A percentile compares a stretch with the other conserved stretches of the same genome.
Evolutionary conservation across 176 grass and related monocot genomes (phyloP).

Genomic region (Oryza punctata): DNA sequence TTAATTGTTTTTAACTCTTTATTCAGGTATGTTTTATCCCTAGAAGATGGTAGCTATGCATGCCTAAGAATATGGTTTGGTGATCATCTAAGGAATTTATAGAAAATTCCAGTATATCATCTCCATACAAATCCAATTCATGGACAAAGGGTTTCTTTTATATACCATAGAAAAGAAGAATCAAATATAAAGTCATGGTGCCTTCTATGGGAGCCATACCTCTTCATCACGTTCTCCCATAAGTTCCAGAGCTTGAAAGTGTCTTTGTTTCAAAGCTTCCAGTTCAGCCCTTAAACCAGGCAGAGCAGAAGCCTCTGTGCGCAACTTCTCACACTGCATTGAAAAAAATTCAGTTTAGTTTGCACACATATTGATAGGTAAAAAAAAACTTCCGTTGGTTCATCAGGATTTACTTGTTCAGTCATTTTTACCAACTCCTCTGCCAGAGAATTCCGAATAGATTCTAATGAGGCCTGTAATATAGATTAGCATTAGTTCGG

Average conservation of each 20-base stretch:
- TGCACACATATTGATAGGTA: conserved; percentile 22
- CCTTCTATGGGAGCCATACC: conserved; percentile 44
- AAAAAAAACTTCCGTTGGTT: conserved; percentile 8
- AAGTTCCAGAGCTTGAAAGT: conserved; percentile 90
- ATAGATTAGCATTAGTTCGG: conserved; percentile 28
- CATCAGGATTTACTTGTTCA: conserved; percentile 68
- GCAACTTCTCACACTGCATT: conserved; percentile 94
- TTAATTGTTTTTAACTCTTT: not conserved
- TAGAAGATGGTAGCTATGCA: not conserved
- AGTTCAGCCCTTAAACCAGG: conserved; percentile 89
- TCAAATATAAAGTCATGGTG: not conserved
- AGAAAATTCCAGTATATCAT: not conserved
- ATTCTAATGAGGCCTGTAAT: conserved; percentile 90
- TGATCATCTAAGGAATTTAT: not conserved
- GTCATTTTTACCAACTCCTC: conserved; percentile 99
- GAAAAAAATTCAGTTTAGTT: conserved; percentile 19
- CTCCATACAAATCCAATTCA: not conserved
- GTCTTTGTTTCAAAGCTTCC: conserved; percentile 90
- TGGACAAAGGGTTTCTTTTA: not conserved
- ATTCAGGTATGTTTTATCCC: not conserved
- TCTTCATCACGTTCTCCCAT: conserved; percentile 99
- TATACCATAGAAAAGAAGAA: not conserved
- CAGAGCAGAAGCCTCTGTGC: conserved; percentile 66
- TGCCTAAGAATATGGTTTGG: not conserved
- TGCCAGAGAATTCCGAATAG: conserved; percentile 92